These are phyloP conservation scores for Talaromyces borbonicus DNA, from an alignment of 495 filamentous ascomycete genomes.

Conservation along the genomic window DNA sequence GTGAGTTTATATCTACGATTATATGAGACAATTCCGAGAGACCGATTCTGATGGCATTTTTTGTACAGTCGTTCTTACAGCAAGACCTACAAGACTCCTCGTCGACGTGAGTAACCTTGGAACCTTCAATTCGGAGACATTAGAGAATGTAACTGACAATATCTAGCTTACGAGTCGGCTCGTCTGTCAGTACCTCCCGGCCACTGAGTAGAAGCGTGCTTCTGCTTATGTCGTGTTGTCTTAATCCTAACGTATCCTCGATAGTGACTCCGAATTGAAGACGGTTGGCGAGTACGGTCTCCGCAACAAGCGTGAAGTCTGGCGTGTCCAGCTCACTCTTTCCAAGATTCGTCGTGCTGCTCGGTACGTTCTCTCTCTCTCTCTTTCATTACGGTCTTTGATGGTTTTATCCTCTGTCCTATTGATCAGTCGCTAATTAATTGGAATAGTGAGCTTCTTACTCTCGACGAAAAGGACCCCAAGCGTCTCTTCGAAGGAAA, in stretches of 20 bases:
- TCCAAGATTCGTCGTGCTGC: constrained; percentile 99
- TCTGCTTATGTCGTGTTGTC: constrained; percentile 83
- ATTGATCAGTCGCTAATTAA: constrained; percentile 7
- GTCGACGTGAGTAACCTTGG: constrained; percentile 43
- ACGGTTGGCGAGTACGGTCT: constrained; percentile 98
- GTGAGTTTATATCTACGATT: constrained; percentile 29
- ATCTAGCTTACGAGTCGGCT: constrained; percentile 85
- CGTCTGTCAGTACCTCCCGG: constrained; percentile 93
- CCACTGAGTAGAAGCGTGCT: constrained; percentile 98
- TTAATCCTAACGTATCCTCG: constrained; percentile 29
- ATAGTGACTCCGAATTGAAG: constrained; percentile 98
- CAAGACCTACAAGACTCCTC: constrained; percentile 97
- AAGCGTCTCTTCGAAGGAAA: constrained; percentile 99
- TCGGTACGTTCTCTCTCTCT: constrained; percentile 59
- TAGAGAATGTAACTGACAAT: constrained; percentile 19
- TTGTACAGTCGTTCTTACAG: constrained; percentile 59
- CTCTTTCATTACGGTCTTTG: no score
- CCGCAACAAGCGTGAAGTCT: constrained; percentile 99
- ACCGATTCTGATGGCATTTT: constrained; percentile 21
- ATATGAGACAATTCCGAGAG: constrained; percentile 2
- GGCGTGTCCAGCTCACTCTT: constrained; percentile 97
- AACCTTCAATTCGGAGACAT: not conserved
- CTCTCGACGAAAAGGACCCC: constrained; percentile 99
- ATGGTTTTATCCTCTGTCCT: no score
- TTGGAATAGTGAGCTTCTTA: constrained; percentile 83